Percentiles rank a stretch among this genome's conserved stretches.
Evolutionary conservation across 108 stramenopile genomes (phyloP).

Genomic region (Conticribra weissflogii): DNA sequence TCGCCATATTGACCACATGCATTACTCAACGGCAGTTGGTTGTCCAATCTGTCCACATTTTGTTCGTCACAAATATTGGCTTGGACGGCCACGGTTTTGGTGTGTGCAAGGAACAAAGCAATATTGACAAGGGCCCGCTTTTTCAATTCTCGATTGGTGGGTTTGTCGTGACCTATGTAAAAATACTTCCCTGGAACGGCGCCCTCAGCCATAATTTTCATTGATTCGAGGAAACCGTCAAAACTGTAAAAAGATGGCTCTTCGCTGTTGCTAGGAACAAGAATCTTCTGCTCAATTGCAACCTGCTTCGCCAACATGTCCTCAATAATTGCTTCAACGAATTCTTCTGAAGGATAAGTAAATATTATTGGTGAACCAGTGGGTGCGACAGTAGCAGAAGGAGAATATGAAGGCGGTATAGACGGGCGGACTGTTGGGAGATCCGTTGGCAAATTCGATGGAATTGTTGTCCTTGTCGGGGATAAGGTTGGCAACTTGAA

Average conservation of each 20-base stretch:
- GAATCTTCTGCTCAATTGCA: slow-evolving; percentile 9
- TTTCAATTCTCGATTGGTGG: slow-evolving; percentile 16
- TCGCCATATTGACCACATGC: slow-evolving; percentile 37
- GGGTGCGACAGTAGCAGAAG: slow-evolving; percentile 18
- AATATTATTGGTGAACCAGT: slow-evolving; percentile 38
- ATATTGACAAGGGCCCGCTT: slow-evolving; percentile 29
- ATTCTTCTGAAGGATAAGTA: slow-evolving; percentile 13
- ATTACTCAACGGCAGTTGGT: slow-evolving; percentile 36
- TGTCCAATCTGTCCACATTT: slow-evolving; percentile 12
- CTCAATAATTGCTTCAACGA: slow-evolving; percentile 11
- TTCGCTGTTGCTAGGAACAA: slow-evolving; percentile 6
- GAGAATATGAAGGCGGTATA: slow-evolving; percentile 5
- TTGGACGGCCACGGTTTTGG: slow-evolving; percentile 6
- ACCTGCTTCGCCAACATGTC: slow-evolving; percentile 5
- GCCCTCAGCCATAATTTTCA: slow-evolving; percentile 27
- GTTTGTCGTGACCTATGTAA: slow-evolving; percentile 36
- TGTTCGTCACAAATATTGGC: slow-evolving; percentile 23
- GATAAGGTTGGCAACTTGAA: slow-evolving; percentile 20
- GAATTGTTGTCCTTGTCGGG: slow-evolving; percentile 17
- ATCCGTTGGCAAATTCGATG: slow-evolving; percentile 14
- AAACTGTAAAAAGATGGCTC: slow-evolving; percentile 23
- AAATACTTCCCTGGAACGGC: slow-evolving; percentile 24
- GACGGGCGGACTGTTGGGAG: slow-evolving; percentile 15
- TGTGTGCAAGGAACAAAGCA: slow-evolving; percentile 13
- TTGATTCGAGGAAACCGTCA: slow-evolving; percentile 18